These are phyloP conservation scores for Aspergillus pseudoglaucus DNA, from an alignment of 2,329 filamentous ascomycete genomes.

Conservation along the genomic window DNA sequence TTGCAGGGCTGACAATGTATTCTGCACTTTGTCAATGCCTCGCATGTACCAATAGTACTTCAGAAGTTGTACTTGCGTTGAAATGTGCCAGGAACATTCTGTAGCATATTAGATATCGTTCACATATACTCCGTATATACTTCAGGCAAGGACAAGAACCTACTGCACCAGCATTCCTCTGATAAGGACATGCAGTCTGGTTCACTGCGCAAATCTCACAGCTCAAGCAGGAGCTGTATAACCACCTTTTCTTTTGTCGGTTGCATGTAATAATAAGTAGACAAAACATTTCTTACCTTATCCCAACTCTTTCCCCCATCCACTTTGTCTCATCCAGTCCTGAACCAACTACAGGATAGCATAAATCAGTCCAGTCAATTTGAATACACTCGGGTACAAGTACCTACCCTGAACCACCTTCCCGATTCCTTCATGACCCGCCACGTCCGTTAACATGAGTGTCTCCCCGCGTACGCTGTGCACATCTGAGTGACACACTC, in stretches of 20 bases:
- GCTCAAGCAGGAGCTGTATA: conserved; percentile 32
- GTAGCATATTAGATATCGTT: conserved; percentile 1
- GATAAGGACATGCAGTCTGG: conserved; percentile 32
- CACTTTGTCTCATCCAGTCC: conserved; percentile 20
- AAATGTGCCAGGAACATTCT: conserved; percentile 35
- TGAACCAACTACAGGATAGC: background rate
- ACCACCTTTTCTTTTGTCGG: conserved; percentile 23
- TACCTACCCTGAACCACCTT: conserved; percentile 31
- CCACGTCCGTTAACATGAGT: conserved; percentile 40
- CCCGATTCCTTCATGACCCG: conserved; percentile 44
- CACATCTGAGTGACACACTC: conserved; percentile 45
- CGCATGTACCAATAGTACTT: background rate
- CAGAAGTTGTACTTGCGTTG: conserved; percentile 19
- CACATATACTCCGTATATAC: background rate
- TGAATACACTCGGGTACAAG: background rate
- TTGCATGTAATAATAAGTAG: background rate
- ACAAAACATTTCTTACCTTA: conserved; percentile 19
- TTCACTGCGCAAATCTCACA: conserved; percentile 35
- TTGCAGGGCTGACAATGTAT: conserved; percentile 30
- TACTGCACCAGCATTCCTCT: conserved; percentile 34
- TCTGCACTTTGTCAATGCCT: conserved; percentile 11
- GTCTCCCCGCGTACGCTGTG: conserved; percentile 40
- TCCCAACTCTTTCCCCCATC: conserved; percentile 26
- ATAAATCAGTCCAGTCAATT: no score
- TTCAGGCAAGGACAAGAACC: conserved; percentile 3